These are phyloP conservation scores for Boeremia exigua DNA, from an alignment of 2,329 filamentous ascomycete genomes.

Conservation along the genomic window DNA sequence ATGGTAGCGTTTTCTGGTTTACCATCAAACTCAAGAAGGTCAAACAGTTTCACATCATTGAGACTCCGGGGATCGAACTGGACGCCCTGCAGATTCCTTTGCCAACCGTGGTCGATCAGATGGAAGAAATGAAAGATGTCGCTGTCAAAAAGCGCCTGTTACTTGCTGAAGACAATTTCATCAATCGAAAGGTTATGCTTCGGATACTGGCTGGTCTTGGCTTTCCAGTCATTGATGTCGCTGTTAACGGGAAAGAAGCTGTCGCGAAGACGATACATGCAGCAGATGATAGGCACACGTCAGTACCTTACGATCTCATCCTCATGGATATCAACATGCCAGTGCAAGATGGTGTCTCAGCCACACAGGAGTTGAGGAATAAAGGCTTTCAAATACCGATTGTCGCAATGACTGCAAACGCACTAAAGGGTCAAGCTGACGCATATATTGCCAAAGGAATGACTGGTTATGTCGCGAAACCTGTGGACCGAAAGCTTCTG, in stretches of 20 bases:
- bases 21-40: conserved; percentile 47
- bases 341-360: conserved; percentile 38
- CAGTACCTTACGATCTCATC: conserved; percentile 36
- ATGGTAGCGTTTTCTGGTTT: conserved; percentile 61
- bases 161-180: conserved; percentile 56
- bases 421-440: conserved; percentile 62
- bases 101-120: conserved; percentile 17
- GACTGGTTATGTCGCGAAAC: conserved; percentile 64
- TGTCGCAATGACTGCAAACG: conserved; percentile 63
- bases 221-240: conserved; percentile 45
- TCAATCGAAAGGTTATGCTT: conserved; percentile 56
- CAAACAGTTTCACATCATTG: conserved; percentile 26
- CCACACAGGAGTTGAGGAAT: conserved; percentile 35
- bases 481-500: conserved; percentile 58
- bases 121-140: conserved; percentile 29
- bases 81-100: conserved; percentile 13
- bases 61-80: conserved; percentile 21
- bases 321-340: conserved; percentile 49
- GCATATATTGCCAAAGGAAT: conserved; percentile 61
- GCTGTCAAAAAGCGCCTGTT: conserved; percentile 41
- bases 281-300: conserved; percentile 1
- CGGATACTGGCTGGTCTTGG: conserved; percentile 53
- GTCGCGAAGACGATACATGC: conserved; percentile 34
- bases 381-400: conserved; percentile 49
- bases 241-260: conserved; percentile 52